Percentiles rank a stretch among this genome's conserved stretches.
These are phyloP conservation scores for Schizothecium vesticola DNA, from an alignment of 495 filamentous ascomycete genomes.

Conservation along the genomic window DNA sequence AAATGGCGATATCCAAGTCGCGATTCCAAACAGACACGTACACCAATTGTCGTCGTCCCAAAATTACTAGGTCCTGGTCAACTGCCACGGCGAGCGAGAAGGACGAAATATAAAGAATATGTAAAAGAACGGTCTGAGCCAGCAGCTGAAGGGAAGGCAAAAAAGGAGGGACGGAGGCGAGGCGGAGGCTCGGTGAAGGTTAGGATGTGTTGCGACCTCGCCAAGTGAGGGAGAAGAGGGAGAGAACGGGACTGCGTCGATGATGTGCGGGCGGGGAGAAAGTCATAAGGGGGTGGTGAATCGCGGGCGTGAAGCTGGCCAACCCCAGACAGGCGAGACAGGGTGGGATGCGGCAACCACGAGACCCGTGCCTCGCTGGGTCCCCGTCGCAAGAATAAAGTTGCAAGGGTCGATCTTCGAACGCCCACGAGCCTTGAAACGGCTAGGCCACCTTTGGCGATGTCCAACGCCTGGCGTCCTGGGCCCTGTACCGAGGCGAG, in stretches of 20 bases:
- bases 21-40: neutral
- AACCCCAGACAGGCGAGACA: neutral
- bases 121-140: constrained; percentile 54
- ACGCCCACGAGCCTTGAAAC: constrained; percentile 35
- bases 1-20: constrained; percentile 13
- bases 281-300: constrained; percentile 38
- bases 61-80: constrained; percentile 16
- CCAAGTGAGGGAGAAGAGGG: constrained; percentile 22
- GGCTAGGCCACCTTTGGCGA: constrained; percentile 27
- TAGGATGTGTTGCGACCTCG: constrained; percentile 25
- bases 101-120: constrained; percentile 25
- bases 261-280: constrained; percentile 39
- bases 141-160: constrained; percentile 42
- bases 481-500: neutral
- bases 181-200: constrained; percentile 30
- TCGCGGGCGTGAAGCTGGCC: constrained; percentile 4
- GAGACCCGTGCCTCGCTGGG: constrained; percentile 14
- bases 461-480: constrained; percentile 13
- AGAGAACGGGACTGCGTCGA: constrained; percentile 17
- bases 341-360: constrained; percentile 10
- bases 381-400: neutral
- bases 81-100: constrained; percentile 9
- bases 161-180: constrained; percentile 39
- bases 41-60: constrained; percentile 3
- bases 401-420: constrained; percentile 15